Evolutionary conservation across 108 stramenopile genomes (phyloP).

Genomic region (Pseudonitzschia pungens): DNA sequence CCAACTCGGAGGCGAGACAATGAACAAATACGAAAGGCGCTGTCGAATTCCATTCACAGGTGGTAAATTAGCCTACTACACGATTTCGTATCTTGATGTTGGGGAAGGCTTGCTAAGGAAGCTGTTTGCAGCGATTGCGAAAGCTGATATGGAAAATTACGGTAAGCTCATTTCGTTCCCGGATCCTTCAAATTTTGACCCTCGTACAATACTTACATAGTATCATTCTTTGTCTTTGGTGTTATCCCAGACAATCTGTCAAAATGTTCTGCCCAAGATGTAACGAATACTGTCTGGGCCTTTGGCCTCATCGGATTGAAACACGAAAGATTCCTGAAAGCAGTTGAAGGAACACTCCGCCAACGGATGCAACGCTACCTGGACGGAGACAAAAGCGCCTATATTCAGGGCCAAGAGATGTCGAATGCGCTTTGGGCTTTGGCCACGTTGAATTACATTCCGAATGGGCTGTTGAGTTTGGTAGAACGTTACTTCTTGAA

Average conservation of each 20-base stretch:
- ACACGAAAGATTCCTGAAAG: constrained; percentile 60
- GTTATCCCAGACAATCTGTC: constrained; percentile 35
- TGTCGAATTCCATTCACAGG: constrained; percentile 37
- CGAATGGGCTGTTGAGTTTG: constrained; percentile 29
- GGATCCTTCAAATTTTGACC: neutral
- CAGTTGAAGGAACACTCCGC: constrained; percentile 32
- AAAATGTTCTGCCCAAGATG: constrained; percentile 66
- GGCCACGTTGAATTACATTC: constrained; percentile 63
- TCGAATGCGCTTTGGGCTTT: constrained; percentile 78
- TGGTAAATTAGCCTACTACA: constrained; percentile 73
- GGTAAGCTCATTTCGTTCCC: constrained; percentile 15
- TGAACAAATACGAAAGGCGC: constrained; percentile 39
- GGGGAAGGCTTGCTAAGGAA: constrained; percentile 64
- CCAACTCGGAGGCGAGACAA: constrained; percentile 58
- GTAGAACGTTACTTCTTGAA: constrained; percentile 16
- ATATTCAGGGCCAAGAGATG: constrained; percentile 72
- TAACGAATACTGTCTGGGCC: constrained; percentile 71
- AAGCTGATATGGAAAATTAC: constrained; percentile 39
- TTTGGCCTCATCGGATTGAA: constrained; percentile 70
- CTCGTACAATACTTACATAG: neutral
- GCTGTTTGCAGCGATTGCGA: constrained; percentile 57
- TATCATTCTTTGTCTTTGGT: neutral
- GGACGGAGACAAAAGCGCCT: constrained; percentile 3
- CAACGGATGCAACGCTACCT: constrained; percentile 10
- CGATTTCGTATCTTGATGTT: constrained; percentile 66